Evolutionary conservation across 352 stramenopile species (phyloP), one percentile per base, ranked within the genome.

Genomic region (Globisporangium heterothallicum): DNA sequence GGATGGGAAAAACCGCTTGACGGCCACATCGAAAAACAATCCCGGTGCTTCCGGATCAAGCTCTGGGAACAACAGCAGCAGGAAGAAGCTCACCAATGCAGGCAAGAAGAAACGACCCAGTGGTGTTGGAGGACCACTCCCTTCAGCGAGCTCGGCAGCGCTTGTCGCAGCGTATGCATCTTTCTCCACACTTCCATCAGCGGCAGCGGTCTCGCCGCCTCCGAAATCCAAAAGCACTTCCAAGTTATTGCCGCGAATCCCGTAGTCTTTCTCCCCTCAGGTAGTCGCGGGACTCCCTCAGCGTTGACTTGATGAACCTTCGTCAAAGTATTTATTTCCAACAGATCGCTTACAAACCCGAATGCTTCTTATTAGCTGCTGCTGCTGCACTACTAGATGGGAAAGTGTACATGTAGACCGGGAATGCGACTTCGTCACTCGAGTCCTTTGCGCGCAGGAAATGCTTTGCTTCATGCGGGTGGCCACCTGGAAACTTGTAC

Each of bases 321-420:
- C n/a, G n/a, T n/a, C n/a, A n/a, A n/a, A n/a, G n/a, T n/a, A n/a
- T n/a, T n/a, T n/a, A n/a, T n/a, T n/a, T n/a, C n/a, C n/a, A n/a
- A n/a, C n/a, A n/a, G n/a, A n/a, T n/a, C n/a, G n/a, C n/a, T n/a
- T n/a, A n/a, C n/a, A n/a, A n/a, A n/a, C n/a, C n/a, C n/a, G n/a
- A n/a, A n/a, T n/a, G n/a, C n/a, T 27, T 13, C 41, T 21, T 16
- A 4, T 27, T 24, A 10, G 10, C 42, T 48, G 8, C 14, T 34
- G 42, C 45, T 42, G n/a, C 27, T 52, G 7, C 41, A 25, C 6
- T 19, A n/a, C 41, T 4, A 9, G 44, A 30, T 12, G 75, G 66
- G 30, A 92, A 87, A 49, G 70, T 62, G 58, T 92, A 92, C 47
- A 88, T 56, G 63, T 78, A 92, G 42, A 92, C 68, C 19, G 78